Evolutionary conservation across 2,329 filamentous ascomycete genomes (phyloP).

Genomic region (Xylariomycetidae sp.): DNA sequence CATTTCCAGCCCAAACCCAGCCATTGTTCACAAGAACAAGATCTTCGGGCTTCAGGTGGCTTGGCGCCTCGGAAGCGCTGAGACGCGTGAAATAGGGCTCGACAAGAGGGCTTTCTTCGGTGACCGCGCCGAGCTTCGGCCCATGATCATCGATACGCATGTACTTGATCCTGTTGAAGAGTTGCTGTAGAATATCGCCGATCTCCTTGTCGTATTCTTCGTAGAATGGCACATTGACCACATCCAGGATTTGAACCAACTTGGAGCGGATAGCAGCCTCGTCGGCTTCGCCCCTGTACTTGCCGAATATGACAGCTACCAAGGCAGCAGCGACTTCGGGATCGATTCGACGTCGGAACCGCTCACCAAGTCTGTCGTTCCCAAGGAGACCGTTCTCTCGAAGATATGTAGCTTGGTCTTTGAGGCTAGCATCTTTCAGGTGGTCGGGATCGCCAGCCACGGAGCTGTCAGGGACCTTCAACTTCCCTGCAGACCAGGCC

Average conservation of each 20-base stretch:
- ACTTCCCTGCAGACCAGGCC: conserved; percentile 61
- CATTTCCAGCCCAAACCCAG: conserved; percentile 98
- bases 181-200: conserved; percentile 77
- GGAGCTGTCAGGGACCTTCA: conserved; percentile 45
- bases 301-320: conserved; percentile 60
- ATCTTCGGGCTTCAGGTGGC: conserved; percentile 68
- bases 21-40: conserved; percentile 90
- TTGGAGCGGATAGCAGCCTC: conserved; percentile 47
- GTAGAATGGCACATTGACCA: conserved; percentile 83
- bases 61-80: conserved; percentile 69
- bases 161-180: conserved; percentile 94
- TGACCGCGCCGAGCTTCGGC: conserved; percentile 77
- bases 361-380: conserved; percentile 69
- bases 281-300: conserved; percentile 53
- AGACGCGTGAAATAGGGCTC: conserved; percentile 94
- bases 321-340: conserved; percentile 64
- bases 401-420: conserved; percentile 56
- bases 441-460: conserved; percentile 36
- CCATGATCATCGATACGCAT: conserved; percentile 87
- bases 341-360: conserved; percentile 67
- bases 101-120: conserved; percentile 70
- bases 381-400: conserved; percentile 64
- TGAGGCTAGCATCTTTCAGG: conserved; percentile 37
- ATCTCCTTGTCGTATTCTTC: conserved; percentile 84
- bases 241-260: conserved; percentile 63